These are phyloP conservation scores for Cryptosporidium ryanae DNA, from an alignment of 169 alveolate species.

Conservation along the genomic window DNA sequence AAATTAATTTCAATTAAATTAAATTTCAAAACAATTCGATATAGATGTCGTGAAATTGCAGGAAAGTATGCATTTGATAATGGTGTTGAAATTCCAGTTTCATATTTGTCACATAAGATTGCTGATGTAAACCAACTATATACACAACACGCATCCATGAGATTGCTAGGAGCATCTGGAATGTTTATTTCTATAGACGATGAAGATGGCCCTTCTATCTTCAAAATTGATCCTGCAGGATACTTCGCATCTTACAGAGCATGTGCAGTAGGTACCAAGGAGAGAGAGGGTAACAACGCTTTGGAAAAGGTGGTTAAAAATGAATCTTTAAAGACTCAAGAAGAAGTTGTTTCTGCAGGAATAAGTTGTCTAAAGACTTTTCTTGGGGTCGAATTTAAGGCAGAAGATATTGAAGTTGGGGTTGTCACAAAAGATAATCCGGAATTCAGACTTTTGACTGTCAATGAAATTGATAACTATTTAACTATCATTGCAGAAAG, in stretches of 20 bases:
- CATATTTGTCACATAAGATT: constrained; percentile 90
- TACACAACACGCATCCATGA: constrained; percentile 96
- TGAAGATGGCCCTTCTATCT: constrained; percentile 93
- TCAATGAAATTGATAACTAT: constrained; percentile 86
- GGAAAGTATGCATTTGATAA: constrained; percentile 89
- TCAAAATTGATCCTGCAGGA: constrained; percentile 97
- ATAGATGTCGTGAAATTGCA: constrained; percentile 86
- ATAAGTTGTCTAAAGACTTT: constrained; percentile 59
- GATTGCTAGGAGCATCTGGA: constrained; percentile 88
- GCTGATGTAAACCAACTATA: constrained; percentile 93
- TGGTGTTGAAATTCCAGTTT: constrained; percentile 93
- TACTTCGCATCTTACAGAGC: constrained; percentile 94
- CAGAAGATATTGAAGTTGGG: constrained; percentile 92
- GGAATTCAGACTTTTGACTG: constrained; percentile 87
- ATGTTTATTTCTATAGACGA: constrained; percentile 92
- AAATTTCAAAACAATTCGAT: not conserved
- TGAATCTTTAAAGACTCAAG: constrained; percentile 31
- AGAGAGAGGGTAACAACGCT: constrained; percentile 89
- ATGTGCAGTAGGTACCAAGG: constrained; percentile 91
- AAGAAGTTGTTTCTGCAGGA: constrained; percentile 70
- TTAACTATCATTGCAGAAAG: constrained; percentile 89
- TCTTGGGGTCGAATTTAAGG: constrained; percentile 84
- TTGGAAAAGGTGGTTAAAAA: constrained; percentile 83
- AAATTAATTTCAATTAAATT: not conserved
- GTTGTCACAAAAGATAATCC: constrained; percentile 87